Evolutionary conservation across 2,329 filamentous ascomycete species (phyloP).

Genomic region (Microdochium bolleyi): DNA sequence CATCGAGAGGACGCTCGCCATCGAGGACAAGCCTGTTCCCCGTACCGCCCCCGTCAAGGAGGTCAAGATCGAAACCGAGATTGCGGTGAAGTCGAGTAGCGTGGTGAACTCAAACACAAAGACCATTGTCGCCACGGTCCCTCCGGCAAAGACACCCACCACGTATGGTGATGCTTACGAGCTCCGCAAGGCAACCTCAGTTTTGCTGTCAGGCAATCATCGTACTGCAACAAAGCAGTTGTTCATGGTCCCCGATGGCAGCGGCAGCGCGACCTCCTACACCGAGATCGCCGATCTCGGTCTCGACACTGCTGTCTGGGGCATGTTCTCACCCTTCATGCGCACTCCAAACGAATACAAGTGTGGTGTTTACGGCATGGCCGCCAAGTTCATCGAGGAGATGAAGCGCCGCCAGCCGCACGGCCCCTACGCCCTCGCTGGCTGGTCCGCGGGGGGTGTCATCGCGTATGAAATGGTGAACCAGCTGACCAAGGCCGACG

Average conservation of each 20-base stretch:
- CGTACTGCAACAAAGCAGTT: slow-evolving; percentile 37
- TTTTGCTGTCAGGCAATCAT: slow-evolving; percentile 40
- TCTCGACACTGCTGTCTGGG: slow-evolving; percentile 40
- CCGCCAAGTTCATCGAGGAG: slow-evolving; percentile 57
- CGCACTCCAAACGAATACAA: slow-evolving; percentile 58
- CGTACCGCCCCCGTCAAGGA: slow-evolving; percentile 20
- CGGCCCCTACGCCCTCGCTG: slow-evolving; percentile 61
- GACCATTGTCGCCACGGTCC: slow-evolving; percentile 27
- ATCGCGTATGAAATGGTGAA: slow-evolving; percentile 61
- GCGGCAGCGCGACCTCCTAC: slow-evolving; percentile 59
- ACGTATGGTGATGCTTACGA: slow-evolving; percentile 33
- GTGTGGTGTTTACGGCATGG: slow-evolving; percentile 58
- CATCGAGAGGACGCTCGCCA: slow-evolving; percentile 56
- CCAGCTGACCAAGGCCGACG: slow-evolving; percentile 48
- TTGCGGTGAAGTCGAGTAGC: slow-evolving; percentile 14
- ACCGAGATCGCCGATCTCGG: slow-evolving; percentile 48
- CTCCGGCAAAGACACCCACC: slow-evolving; percentile 32
- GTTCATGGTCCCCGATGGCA: slow-evolving; percentile 49
- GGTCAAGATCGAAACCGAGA: slow-evolving; percentile 14
- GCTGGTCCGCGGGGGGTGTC: slow-evolving; percentile 73
- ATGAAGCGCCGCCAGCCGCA: slow-evolving; percentile 63
- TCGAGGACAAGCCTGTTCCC: slow-evolving; percentile 31
- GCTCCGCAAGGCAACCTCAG: slow-evolving; percentile 38
- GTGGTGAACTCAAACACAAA: no score
- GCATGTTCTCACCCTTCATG: slow-evolving; percentile 65